These are phyloP conservation scores for Miscanthus lutarioriparius DNA, from an alignment of 176 grass and related monocot genomes.

Conservation along the genomic window DNA sequence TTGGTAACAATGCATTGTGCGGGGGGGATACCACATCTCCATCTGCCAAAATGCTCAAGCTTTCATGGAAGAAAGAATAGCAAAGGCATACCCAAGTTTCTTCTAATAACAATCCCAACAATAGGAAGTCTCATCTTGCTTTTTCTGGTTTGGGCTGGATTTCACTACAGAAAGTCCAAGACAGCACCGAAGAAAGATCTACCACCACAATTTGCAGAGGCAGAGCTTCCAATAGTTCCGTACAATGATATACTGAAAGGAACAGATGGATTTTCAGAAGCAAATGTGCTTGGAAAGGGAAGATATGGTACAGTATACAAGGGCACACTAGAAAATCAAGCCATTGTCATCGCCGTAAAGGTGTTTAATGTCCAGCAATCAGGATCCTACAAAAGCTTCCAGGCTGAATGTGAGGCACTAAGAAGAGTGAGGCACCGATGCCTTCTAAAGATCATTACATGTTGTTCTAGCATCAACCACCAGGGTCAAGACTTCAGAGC, in stretches of 20 bases:
- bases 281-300: constrained; percentile 31
- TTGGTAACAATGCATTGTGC: constrained; percentile 12
- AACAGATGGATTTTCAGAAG: constrained; percentile 30
- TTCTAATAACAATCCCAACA: not conserved
- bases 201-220: not conserved
- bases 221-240: not conserved
- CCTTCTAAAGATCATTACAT: constrained; percentile 43
- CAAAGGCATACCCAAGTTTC: not conserved
- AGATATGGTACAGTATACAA: constrained; percentile 26
- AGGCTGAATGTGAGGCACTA: constrained; percentile 42
- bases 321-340: not conserved
- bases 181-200: not conserved
- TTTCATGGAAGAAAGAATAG: not conserved
- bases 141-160: not conserved
- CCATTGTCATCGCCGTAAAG: constrained; percentile 10
- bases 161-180: not conserved
- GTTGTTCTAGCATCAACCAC: constrained; percentile 35
- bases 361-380: constrained; percentile 36
- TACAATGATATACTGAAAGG: constrained; percentile 18
- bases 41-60: not conserved
- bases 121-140: not conserved
- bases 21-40: constrained; percentile 17
- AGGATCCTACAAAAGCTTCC: constrained; percentile 37
- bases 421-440: constrained; percentile 40
- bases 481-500: constrained; percentile 44